phyloP scores from a whole-genome alignment of 2,329 filamentous ascomycete genomes.

The Blastomyces parvus region DNA sequence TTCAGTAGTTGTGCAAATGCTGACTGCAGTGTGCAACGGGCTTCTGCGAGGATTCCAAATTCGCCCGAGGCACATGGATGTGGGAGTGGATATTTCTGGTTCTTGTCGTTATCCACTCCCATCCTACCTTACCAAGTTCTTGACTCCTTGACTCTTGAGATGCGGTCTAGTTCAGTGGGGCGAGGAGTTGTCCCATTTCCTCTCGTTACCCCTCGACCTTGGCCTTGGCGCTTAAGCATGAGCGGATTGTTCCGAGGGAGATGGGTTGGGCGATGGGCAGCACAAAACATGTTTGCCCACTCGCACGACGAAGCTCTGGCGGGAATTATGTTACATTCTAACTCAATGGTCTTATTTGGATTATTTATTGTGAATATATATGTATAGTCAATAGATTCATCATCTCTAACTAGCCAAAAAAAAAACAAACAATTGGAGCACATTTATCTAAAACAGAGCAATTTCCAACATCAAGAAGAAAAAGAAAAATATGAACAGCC shows the following conservation, averaged over 20 bases:
- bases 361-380: not conserved
- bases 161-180: not conserved
- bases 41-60: not conserved
- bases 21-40: not conserved
- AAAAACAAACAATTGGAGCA: not conserved
- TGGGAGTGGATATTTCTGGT: not conserved
- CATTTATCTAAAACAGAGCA: not conserved
- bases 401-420: not conserved
- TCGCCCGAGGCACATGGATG: not conserved
- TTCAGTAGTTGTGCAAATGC: not conserved
- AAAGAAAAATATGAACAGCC: not conserved
- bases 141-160: not conserved
- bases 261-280: no score
- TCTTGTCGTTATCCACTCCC: not conserved
- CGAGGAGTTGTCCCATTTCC: not conserved
- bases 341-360: not conserved
- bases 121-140: not conserved
- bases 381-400: not conserved
- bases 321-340: not conserved
- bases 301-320: not conserved
- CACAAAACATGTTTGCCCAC: not conserved
- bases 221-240: no score
- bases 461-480: not conserved
- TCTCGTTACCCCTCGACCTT: not conserved
- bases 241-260: no score